These are phyloP conservation scores for Capillidium heterosporum DNA, from an alignment of 371 early-diverging fungal genomes.

Conservation along the genomic window DNA sequence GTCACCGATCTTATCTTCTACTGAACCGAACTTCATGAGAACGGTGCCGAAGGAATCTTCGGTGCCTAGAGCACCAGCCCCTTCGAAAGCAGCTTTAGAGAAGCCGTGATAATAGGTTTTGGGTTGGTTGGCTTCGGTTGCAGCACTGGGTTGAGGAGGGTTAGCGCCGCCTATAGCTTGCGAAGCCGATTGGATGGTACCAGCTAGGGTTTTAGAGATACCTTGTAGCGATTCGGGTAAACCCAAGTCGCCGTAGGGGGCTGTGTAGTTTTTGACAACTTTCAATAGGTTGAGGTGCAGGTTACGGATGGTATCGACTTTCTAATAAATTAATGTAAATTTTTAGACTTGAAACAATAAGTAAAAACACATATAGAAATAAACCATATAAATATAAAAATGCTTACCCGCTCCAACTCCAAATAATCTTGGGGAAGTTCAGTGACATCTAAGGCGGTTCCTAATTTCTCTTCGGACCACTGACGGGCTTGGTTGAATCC, in stretches of 20 bases:
- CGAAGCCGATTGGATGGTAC: constrained; percentile 35
- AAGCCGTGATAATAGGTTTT: constrained; percentile 56
- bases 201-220: constrained; percentile 41
- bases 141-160: constrained; percentile 8
- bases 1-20: constrained; percentile 67
- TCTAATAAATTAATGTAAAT: constrained; percentile 14
- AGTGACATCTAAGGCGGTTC: constrained; percentile 62
- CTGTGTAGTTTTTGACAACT: constrained; percentile 50
- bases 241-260: constrained; percentile 34
- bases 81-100: constrained; percentile 40
- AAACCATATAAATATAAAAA: not conserved
- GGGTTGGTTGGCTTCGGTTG: constrained; percentile 21
- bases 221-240: constrained; percentile 61
- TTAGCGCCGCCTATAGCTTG: constrained; percentile 35
- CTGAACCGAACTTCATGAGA: constrained; percentile 57
- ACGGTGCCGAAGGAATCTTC: constrained; percentile 68
- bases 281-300: constrained; percentile 48
- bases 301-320: constrained; percentile 41
- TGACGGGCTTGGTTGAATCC: constrained; percentile 15
- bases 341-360: not conserved
- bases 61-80: constrained; percentile 39
- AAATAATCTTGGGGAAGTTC: constrained; percentile 81
- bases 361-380: not conserved
- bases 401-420: constrained; percentile 48
- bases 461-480: constrained; percentile 79